Evolutionary conservation across 352 stramenopile species (phyloP), one percentile per base, ranked within the genome.

Genomic region (Phytophthora sojae): DNA sequence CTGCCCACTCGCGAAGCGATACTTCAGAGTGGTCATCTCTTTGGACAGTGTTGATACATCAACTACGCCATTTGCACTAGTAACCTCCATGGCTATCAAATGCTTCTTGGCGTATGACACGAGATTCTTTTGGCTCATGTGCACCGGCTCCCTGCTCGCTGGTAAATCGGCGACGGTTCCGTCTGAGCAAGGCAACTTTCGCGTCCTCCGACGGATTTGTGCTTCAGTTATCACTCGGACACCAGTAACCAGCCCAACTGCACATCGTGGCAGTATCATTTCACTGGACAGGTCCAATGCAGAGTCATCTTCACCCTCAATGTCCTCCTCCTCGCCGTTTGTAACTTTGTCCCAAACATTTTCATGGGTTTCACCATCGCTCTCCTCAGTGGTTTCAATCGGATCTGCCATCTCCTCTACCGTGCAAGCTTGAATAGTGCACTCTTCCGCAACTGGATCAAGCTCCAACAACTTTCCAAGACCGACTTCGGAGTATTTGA

Each of bases 201-300:
- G 23, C 14, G 52, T 58, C 50, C 44, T 29, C 6, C 56, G 32
- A 30, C 62, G 62, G 14, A 69, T 50, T 49, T 69, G 61, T 0
- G 23, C 50, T 11, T 55, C 51, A 14, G 19, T 62, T 4, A 45
- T 53, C 54, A 37, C 37, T 56, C 50, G 21, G 45, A 69, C 53
- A 3, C 53, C 62, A 57, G 62, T 69, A 11, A 63, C 42, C 9
- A 23, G 14, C 4, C 62, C 53, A 54, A 54, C 26, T 23, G 32
- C 19, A 47, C 44, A 6, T 7, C 32, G 17, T 14, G 25, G 45
- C 6, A 57, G 19, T 3, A 50, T 4, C 23, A 64, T 57, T 29
- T 50, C 30, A n/a, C 30, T 60, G 19, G 29, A 26, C n/a, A 49
- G 19, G 25, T 49, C n/a, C 17, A 49, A 19, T 11, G 44, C 52